Conservation (phyloP, 371 early-diverging fungal genomes). For the Mucor lusitanicus region DNA sequence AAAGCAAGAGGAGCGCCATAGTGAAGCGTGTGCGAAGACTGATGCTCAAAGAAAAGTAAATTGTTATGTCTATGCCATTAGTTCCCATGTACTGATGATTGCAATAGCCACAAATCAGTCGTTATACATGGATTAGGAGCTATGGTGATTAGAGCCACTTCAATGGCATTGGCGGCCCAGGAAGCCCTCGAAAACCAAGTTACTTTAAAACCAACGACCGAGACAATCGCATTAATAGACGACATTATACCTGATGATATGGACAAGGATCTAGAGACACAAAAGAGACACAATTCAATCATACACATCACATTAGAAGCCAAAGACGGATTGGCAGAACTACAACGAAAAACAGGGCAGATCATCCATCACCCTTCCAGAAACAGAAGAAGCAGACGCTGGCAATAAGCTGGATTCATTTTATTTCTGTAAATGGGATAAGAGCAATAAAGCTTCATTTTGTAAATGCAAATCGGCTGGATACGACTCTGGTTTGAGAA, state of each 20-base stretch:
- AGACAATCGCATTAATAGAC: conserved; percentile 54
- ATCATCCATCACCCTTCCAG: conserved; percentile 36
- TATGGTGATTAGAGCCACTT: conserved; percentile 56
- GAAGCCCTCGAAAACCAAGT: conserved; percentile 48
- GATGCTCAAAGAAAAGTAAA: conserved; percentile 48
- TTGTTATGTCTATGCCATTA: too few species aligned
- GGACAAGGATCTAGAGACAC: conserved; percentile 43
- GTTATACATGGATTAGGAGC: conserved; percentile 78
- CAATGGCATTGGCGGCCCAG: conserved; percentile 55
- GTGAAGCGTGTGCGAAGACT: conserved; percentile 47
- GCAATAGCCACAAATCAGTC: conserved; percentile 38
- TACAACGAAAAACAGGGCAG: conserved; percentile 32
- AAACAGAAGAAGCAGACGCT: conserved; percentile 30
- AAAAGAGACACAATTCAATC: conserved; percentile 38
- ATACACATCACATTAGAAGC: conserved; percentile 47
- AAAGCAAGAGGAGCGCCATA: conserved; percentile 40
- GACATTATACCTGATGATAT: conserved; percentile 58
- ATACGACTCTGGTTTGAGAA: conserved; percentile 24
- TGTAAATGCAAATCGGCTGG: conserved; percentile 13
- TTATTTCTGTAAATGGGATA: conserved; percentile 11
- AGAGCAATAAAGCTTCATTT: conserved; percentile 11
- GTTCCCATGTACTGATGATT: neutral
- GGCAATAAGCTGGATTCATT: conserved; percentile 6
- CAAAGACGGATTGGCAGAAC: conserved; percentile 26
- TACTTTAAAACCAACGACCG: conserved; percentile 47